Base-by-base conservation (phyloP, 805 yeast species). In the Spathaspora gorwiae region DNA sequence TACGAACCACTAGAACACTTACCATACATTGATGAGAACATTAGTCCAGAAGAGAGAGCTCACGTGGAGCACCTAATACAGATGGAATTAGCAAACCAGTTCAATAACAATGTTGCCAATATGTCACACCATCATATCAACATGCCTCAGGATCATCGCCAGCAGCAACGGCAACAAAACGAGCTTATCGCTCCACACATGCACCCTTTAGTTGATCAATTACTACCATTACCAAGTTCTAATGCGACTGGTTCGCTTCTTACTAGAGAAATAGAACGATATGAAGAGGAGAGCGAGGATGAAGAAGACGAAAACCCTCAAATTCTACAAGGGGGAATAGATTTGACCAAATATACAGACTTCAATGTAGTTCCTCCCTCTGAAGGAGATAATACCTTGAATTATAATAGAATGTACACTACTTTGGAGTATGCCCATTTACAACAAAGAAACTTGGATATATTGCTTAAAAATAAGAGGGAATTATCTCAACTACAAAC, bases 341-440 rank as follows among this genome's bases (percentile, higher is more conserved):
- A 70, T 47, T 47, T 66, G 29, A 42, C 47, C 1, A 46, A 57
- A 29, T 72, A 72, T 53, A 50, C 60, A 2, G 47, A 61, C 29
- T 48, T 64, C 51, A 57, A 58, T 7, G 51, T 19, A 10, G 13
- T 33, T 12, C 26, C 35, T 2, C 42, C 37, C 10, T 13, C 37
- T 14, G 9, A 31, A 12, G 26, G 13, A n/a, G 19, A 37, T 11
- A 6, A 6, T 37, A n/a, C 11, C 30, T 40, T 40, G 5, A 45
- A 45, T 19, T 45, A 45, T 26, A 35, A 35, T 12, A 55, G 56
- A 26, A 47, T 70, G 51, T 64, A 66, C 48, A 61, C 72, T 8
- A 61, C 75, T 5, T 47, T 76, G 26, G 67, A 72, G 29, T 74
- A 74, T 53, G 54, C 75, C 3, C 49, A 57, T 19, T 61, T 72